Conservation (phyloP, 2,329 filamentous ascomycete species). For the Aureobasidium sp. region DNA sequence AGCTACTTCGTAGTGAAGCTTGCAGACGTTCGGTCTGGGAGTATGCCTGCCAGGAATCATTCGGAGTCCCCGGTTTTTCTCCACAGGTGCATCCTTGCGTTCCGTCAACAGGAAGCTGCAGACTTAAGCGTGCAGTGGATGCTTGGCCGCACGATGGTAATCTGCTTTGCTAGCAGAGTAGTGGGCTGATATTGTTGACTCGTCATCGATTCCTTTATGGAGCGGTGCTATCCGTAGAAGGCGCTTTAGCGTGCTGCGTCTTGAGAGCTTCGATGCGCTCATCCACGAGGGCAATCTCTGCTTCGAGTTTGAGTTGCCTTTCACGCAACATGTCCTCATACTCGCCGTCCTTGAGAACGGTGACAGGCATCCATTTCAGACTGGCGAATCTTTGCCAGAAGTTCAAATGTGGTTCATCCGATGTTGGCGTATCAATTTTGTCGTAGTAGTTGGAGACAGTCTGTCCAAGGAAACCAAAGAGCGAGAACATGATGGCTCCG, state of each 20-base stretch:
- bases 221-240: not conserved
- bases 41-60: too few species aligned
- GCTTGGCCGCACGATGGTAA: not conserved
- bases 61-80: too few species aligned
- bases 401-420: constrained; percentile 30
- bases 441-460: constrained; percentile 46
- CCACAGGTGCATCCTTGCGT: too few species aligned
- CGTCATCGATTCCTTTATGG: not conserved
- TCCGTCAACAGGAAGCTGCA: not conserved
- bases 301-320: constrained; percentile 62
- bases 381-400: constrained; percentile 45
- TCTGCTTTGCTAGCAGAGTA: not conserved
- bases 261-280: constrained; percentile 56
- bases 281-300: constrained; percentile 69
- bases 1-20: too few species aligned
- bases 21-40: too few species aligned
- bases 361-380: constrained; percentile 65
- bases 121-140: not conserved
- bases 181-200: not conserved
- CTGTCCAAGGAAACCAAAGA: constrained; percentile 52
- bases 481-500: constrained; percentile 50
- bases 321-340: constrained; percentile 64
- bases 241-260: not conserved
- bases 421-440: constrained; percentile 30
- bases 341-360: constrained; percentile 61